A percentile compares a stretch with the other conserved stretches of the same genome.
These are phyloP conservation scores for Sarocladium kiliense DNA, from an alignment of 2,329 filamentous ascomycete species.

Conservation along the genomic window DNA sequence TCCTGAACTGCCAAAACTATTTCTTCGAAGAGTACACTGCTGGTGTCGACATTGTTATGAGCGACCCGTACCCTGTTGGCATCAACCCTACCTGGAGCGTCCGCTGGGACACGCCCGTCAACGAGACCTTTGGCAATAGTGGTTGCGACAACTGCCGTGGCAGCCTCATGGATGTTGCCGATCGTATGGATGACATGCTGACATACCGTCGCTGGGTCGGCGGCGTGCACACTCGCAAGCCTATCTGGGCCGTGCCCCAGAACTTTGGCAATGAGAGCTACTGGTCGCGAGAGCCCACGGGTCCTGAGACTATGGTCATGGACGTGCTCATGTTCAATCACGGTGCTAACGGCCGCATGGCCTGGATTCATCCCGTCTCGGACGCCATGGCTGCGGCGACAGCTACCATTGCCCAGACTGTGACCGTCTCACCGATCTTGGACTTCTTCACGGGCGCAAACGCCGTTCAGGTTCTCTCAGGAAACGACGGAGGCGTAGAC, in stretches of 20 bases:
- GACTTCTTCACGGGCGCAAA: slow-evolving; percentile 1
- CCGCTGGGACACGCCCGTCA: not conserved
- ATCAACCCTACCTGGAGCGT: not conserved
- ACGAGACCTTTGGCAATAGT: not conserved
- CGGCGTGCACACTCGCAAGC: not conserved
- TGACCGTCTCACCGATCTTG: not conserved
- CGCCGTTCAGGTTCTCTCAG: not conserved
- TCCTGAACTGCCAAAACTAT: slow-evolving; percentile 4
- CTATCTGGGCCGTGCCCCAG: not conserved
- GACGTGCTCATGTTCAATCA: slow-evolving; percentile 3
- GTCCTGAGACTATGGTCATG: not conserved
- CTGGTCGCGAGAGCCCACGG: not conserved
- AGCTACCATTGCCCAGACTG: not conserved
- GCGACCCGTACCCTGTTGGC: not conserved
- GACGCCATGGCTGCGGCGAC: not conserved
- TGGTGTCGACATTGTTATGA: slow-evolving; percentile 2
- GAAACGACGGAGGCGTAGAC: not conserved
- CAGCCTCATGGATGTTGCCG: not conserved
- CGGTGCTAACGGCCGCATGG: not conserved
- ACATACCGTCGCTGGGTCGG: not conserved
- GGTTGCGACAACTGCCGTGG: slow-evolving; percentile 1
- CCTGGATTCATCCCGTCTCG: slow-evolving; percentile 3
- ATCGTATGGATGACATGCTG: not conserved
- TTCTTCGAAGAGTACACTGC: slow-evolving; percentile 2
- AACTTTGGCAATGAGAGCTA: not conserved